Conservation (phyloP, 1,139 yeast species). For the Debaryomyces subglobosus region DNA sequence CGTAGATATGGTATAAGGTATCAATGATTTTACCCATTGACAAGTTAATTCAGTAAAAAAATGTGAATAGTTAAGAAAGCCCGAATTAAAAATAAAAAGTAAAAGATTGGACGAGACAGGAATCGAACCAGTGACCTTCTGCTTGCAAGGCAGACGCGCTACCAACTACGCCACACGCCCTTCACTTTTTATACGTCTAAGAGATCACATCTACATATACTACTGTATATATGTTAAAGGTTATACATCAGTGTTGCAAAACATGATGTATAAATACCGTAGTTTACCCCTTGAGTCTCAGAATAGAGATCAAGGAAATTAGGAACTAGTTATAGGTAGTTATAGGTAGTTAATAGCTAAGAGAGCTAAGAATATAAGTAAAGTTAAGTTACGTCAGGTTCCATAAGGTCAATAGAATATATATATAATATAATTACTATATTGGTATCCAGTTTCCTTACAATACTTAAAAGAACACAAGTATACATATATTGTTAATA, state of each 20-base stretch:
- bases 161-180: conserved; percentile 78
- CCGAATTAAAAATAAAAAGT: background rate
- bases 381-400: background rate
- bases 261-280: background rate
- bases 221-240: background rate
- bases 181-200: background rate
- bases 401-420: background rate
- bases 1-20: background rate
- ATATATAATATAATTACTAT: background rate
- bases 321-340: background rate
- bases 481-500: background rate
- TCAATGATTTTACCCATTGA: background rate
- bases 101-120: conserved; percentile 58
- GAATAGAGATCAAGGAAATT: too few species aligned
- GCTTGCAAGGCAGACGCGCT: conserved; percentile 73
- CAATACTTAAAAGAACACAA: background rate
- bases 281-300: too few species aligned
- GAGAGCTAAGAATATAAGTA: too few species aligned
- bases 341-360: background rate
- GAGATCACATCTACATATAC: background rate
- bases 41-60: background rate
- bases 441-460: background rate
- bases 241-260: background rate
- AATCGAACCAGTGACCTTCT: conserved; percentile 68
- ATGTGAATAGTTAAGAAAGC: background rate